Base-by-base conservation (phyloP, 345 rosid genomes). In the Corchorus capsularis region DNA sequence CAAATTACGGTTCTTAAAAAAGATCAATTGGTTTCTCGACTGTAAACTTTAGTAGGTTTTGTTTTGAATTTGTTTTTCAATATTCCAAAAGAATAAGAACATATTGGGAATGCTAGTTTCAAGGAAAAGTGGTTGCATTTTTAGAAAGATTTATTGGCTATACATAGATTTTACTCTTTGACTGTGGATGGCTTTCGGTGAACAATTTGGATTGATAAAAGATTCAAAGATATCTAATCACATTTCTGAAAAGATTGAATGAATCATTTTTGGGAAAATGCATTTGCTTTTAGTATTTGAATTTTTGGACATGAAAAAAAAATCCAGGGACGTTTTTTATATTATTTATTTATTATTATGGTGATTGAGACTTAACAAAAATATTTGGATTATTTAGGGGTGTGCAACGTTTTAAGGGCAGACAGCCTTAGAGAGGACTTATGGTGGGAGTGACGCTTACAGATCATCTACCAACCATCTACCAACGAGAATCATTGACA, bases 1-100 rank as follows among this genome's bases (percentile, higher is more conserved):
- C 45, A 69, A 32, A 69, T 69, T 69, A 32, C 72, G 72, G 72
- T 68, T 47, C 19, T 47, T 20, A 32, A 20, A 27, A 32, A 68
- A 8, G 0, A 12, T 49, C 22, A 68, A 32, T 50, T 69, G 72
- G 14, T 32, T n/a, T 68, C n/a, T 49, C 43, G 45, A 52, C 4
- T 4, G 34, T 49, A 17, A 41, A 8, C 27, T 41, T 39, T 41
- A 8, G 47, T 63, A 39, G 49, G 27, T 17, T 63, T 34, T 35
- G 1, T 61, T 32, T 61, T 14, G 65, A 14, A 34, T 61, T 14
- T 16, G 45, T 35, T 67, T 11, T 64, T 4, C n/a, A 11, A 46
- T 4, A 67, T 13, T 20, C 19, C 12, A 6, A 22, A 67, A 47
- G 19, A 43, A 47, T 47, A 27, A 68, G 5, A 27, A 15, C 22